A percentile compares a stretch with the other conserved stretches of the same genome.
These are phyloP conservation scores for Lasiosphaeria hispida DNA, from an alignment of 495 filamentous ascomycete genomes.

Conservation along the genomic window DNA sequence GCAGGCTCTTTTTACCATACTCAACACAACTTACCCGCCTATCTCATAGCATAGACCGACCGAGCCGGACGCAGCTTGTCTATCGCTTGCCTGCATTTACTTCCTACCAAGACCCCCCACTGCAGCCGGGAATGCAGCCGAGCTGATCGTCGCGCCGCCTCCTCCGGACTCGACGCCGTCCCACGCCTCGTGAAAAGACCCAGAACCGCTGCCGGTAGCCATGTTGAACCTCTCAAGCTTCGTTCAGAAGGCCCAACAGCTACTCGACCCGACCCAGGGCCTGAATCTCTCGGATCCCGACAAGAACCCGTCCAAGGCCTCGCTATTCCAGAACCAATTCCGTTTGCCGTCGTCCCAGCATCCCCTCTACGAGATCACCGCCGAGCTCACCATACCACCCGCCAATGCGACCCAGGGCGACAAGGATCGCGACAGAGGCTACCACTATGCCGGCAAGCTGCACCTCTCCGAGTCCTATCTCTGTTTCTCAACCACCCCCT, in stretches of 20 bases:
- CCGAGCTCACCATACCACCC: constrained; percentile 83
- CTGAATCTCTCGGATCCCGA: constrained; percentile 65
- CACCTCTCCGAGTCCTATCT: constrained; percentile 92
- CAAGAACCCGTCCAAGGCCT: constrained; percentile 81
- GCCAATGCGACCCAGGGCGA: constrained; percentile 58
- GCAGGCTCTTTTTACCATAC: no score
- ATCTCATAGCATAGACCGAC: no score
- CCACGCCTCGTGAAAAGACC: neutral
- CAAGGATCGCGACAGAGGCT: constrained; percentile 65
- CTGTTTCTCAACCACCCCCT: constrained; percentile 91
- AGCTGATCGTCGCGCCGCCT: neutral
- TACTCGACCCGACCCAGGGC: constrained; percentile 81
- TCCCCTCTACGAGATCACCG: constrained; percentile 91
- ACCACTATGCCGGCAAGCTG: constrained; percentile 87
- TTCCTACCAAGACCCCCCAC: no score
- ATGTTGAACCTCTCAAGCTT: constrained; percentile 74
- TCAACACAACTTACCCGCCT: no score
- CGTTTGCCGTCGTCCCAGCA: constrained; percentile 88
- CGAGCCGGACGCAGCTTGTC: no score
- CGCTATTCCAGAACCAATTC: constrained; percentile 93
- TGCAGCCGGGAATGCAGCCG: no score
- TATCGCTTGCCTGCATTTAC: no score
- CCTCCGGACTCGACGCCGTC: neutral
- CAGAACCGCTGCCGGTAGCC: constrained; percentile 9
- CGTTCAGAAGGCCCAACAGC: constrained; percentile 86